Evolutionary conservation across 1,284 basidiomycete genomes (phyloP).

Genomic region (Calocybe gambosa): DNA sequence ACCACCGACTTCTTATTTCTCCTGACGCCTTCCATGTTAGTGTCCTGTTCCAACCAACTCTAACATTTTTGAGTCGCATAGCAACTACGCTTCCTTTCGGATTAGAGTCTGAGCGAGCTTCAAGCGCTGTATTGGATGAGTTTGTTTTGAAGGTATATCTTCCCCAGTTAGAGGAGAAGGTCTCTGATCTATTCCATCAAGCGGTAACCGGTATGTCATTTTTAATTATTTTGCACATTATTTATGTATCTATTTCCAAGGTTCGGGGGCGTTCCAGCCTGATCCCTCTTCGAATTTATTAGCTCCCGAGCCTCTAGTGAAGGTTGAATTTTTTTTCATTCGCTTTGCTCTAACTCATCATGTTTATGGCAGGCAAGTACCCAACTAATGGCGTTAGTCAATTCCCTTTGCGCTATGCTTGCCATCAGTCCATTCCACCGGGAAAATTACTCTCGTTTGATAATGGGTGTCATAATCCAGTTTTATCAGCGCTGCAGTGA

Average conservation of each 20-base stretch:
- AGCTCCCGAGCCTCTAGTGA: slow-evolving; percentile 70
- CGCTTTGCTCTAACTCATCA: slow-evolving; percentile 2
- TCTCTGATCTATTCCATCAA: slow-evolving; percentile 82
- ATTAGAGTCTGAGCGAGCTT: slow-evolving; percentile 62
- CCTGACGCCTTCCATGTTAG: slow-evolving; percentile 95
- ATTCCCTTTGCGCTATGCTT: slow-evolving; percentile 91
- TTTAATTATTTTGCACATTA: not conserved
- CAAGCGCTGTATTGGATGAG: slow-evolving; percentile 81
- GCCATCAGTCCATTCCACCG: slow-evolving; percentile 92
- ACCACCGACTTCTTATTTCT: slow-evolving; percentile 82
- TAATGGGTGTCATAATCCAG: slow-evolving; percentile 93
- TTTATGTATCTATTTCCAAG: slow-evolving; percentile 29
- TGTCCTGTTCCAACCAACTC: slow-evolving; percentile 89
- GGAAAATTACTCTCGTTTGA: slow-evolving; percentile 90
- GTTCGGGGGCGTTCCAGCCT: slow-evolving; percentile 79
- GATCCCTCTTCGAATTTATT: slow-evolving; percentile 61
- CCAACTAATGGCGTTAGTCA: slow-evolving; percentile 85
- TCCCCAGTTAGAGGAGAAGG: slow-evolving; percentile 94
- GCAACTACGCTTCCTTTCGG: slow-evolving; percentile 71
- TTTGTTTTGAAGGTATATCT: slow-evolving; percentile 93
- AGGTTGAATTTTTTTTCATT: slow-evolving; percentile 37
- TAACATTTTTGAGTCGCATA: slow-evolving; percentile 78
- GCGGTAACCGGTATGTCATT: slow-evolving; percentile 63
- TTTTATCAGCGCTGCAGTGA: slow-evolving; percentile 94
- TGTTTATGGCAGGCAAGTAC: slow-evolving; percentile 56